phyloP scores from a whole-genome alignment of 116 monocot species.

The Posidonia oceanica region DNA sequence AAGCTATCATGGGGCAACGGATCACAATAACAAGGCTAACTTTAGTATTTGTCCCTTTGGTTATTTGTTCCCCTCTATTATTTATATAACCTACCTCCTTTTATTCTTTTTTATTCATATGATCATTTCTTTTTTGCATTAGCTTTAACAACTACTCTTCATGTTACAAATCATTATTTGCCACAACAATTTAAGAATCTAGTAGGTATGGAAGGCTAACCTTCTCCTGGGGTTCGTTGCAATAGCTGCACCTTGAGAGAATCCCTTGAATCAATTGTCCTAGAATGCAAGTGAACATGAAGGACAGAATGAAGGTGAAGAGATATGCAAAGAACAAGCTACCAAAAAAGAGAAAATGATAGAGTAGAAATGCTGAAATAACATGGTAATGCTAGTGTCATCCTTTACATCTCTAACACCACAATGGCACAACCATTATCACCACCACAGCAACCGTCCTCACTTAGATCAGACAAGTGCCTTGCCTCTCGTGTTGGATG shows the following conservation, averaged over 20 bases:
- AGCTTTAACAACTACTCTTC: background rate
- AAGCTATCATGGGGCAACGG: no score
- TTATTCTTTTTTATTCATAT: background rate
- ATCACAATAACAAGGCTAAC: no score
- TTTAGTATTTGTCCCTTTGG: no score
- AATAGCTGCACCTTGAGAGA: conserved; percentile 6
- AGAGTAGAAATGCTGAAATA: background rate
- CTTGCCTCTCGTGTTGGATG: no score
- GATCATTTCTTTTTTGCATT: background rate
- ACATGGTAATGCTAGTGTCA: no score
- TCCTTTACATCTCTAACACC: no score
- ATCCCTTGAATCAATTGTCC: conserved; percentile 10
- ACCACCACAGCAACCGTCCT: no score
- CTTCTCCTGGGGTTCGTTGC: background rate
- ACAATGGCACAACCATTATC: no score
- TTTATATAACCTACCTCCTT: background rate
- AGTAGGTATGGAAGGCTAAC: conserved; percentile 1
- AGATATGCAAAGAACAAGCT: background rate
- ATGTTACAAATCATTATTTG: background rate
- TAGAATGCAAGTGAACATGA: background rate
- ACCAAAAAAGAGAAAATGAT: background rate
- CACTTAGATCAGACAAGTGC: no score
- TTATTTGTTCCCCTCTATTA: no score
- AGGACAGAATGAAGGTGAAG: background rate
- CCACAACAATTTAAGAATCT: background rate